These are phyloP conservation scores for Capsicum chinense DNA, from an alignment of 257 asterid species.

Conservation along the genomic window DNA sequence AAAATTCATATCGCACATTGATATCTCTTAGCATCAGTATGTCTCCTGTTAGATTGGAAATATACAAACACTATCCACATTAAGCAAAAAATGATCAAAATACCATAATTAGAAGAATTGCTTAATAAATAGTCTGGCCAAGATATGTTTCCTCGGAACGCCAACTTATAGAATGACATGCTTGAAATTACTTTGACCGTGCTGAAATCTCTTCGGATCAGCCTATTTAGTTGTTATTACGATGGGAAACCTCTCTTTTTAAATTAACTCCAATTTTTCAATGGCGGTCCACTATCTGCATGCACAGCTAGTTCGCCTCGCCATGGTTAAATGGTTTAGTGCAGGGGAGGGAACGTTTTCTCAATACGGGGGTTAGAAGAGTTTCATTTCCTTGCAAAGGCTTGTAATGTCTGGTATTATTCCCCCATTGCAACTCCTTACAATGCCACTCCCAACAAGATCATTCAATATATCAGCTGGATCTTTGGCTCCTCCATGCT, in stretches of 20 bases:
- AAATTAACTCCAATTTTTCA: not conserved
- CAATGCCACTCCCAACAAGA: slow-evolving; percentile 61
- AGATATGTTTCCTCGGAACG: slow-evolving; percentile 11
- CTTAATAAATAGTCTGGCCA: not conserved
- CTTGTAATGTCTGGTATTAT: slow-evolving; percentile 74
- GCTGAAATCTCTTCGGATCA: slow-evolving; percentile 18
- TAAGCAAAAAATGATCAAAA: too few relatives aligned
- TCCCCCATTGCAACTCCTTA: slow-evolving; percentile 57
- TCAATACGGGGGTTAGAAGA: slow-evolving; percentile 25
- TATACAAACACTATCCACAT: not conserved
- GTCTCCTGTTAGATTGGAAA: not conserved
- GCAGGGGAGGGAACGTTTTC: not conserved
- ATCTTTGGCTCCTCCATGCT: slow-evolving; percentile 95
- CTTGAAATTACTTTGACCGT: not conserved
- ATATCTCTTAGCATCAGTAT: not conserved
- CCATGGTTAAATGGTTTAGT: not conserved
- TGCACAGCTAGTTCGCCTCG: not conserved
- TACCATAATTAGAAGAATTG: slow-evolving; percentile 13
- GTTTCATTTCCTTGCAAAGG: slow-evolving; percentile 67
- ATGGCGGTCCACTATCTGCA: not conserved
- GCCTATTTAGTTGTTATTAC: not conserved
- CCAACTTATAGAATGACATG: not conserved
- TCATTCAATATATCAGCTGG: slow-evolving; percentile 70
- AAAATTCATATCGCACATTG: slow-evolving; percentile 4
- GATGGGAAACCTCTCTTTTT: not conserved